Base-by-base conservation (phyloP, 805 yeast species). In the Nakazawaea ishiwadae region DNA sequence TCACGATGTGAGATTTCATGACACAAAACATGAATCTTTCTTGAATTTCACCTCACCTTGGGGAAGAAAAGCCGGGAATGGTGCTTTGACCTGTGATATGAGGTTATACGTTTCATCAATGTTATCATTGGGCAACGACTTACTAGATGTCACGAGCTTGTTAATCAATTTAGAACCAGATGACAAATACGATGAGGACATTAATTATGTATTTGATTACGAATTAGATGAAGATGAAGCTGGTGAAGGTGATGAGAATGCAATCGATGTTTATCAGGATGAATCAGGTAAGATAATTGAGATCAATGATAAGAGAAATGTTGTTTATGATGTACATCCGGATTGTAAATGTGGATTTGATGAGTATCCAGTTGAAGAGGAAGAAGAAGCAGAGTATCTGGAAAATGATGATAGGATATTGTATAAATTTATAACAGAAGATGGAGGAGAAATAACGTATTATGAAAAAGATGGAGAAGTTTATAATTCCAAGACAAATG, bases 121-220 rank as follows among this genome's bases (percentile, higher is more conserved):
- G 55, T 55, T 73, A 16, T 72, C 77, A 1, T 49, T 73, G 11
- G 79, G 79, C 0, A 53, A 62, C 5, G 72, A 68, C 18, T 45
- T 70, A 23, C 65, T 66, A 14, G 79, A 74, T 45, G 70, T 78
- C 5, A 74, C 78, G 0, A 79, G 74, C 37, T 60, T 80, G 10
- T 56, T 79, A 44, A 66, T 72, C 11, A 79, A 76, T 50, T 55
- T 79, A 41, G 83, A 77, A 46, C 66, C 68, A 37, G 78, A 78
- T 41, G 90, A 82, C 55, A 64, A 76, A 40, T 79, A 76, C 48
- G 90, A 82, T 55, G 88, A 81, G 49, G 89, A 82, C 58, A 72
- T 73, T 20, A 61, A 71, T 42, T 79, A 79, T 50, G 75, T 79
- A 51, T 77, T 77, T 52, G 82, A 77, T 34, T 71, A 68, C 48